A percentile compares a stretch with the other conserved stretches of the same genome.
Evolutionary conservation across 176 grass and related monocot species (phyloP).

Genomic region (Oryza glaberrima): DNA sequence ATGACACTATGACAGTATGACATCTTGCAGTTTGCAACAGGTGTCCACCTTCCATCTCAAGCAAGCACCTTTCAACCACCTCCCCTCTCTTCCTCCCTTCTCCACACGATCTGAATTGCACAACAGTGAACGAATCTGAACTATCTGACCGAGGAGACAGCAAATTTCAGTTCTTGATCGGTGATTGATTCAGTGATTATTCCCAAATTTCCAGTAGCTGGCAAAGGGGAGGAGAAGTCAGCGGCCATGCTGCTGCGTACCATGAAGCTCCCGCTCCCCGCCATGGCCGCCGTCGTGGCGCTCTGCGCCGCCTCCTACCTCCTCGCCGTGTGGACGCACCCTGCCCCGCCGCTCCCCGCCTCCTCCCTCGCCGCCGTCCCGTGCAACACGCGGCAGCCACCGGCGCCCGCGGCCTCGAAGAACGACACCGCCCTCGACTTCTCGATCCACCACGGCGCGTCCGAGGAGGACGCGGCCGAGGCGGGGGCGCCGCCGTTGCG

Average conservation of each 20-base stretch:
- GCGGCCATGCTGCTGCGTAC: neutral
- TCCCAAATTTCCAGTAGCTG: neutral
- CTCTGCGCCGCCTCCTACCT: constrained; percentile 36
- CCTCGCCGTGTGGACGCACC: constrained; percentile 18
- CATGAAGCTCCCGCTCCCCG: constrained; percentile 4
- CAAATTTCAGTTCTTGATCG: neutral
- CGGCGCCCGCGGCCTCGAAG: neutral
- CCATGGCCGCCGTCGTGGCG: constrained; percentile 4
- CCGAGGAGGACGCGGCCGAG: neutral
- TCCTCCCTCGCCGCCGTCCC: constrained; percentile 10
- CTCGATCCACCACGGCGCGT: constrained; percentile 43
- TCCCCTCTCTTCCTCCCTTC: too few species aligned
- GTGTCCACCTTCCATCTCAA: neutral
- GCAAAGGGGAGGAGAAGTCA: neutral
- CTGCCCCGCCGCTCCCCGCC: neutral
- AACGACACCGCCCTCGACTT: constrained; percentile 38
- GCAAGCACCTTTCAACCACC: neutral
- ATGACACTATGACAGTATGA: neutral
- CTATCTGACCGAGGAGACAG: neutral
- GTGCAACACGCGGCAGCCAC: neutral
- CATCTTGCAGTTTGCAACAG: neutral
- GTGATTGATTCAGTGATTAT: neutral
- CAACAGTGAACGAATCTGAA: neutral
- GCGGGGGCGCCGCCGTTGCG: neutral
- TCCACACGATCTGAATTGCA: neutral